These are phyloP conservation scores for Backusella tuberculispora DNA, from an alignment of 192 early-diverging fungal genomes.

Conservation along the genomic window DNA sequence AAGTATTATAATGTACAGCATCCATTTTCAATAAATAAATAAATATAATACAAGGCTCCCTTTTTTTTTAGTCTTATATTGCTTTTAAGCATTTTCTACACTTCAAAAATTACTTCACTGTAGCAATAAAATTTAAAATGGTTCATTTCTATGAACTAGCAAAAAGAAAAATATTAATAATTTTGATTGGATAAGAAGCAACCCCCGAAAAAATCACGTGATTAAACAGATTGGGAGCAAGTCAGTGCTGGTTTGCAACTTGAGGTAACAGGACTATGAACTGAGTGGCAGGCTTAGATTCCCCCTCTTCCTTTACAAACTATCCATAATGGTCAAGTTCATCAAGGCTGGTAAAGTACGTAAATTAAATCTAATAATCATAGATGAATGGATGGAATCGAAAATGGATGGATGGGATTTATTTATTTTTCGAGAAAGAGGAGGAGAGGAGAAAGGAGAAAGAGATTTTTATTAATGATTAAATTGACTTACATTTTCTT, in stretches of 20 bases:
- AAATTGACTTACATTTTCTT: background rate
- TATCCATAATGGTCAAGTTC: slow-evolving; percentile 55
- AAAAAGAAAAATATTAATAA: too few relatives aligned
- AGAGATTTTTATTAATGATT: background rate
- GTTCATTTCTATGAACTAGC: too few relatives aligned
- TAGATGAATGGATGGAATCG: slow-evolving; percentile 23
- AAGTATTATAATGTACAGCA: slow-evolving; percentile 1
- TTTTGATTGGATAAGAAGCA: background rate
- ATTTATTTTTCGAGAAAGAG: background rate
- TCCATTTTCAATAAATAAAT: background rate
- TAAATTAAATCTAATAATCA: slow-evolving; percentile 6
- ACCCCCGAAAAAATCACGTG: background rate
- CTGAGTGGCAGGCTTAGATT: slow-evolving; percentile 14
- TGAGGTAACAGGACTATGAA: background rate
- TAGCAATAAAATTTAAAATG: too few relatives aligned
- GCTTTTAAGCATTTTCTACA: too few relatives aligned
- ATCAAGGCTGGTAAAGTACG: slow-evolving; percentile 63
- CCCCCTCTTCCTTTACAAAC: slow-evolving; percentile 30
- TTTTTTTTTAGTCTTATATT: too few relatives aligned
- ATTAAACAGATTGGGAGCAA: background rate
- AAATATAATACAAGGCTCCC: background rate
- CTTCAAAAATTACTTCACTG: too few relatives aligned
- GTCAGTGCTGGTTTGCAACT: background rate
- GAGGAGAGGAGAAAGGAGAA: background rate
- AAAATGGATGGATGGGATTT: slow-evolving; percentile 37